phyloP scores from a whole-genome alignment of 192 early-diverging fungal genomes.

The Backusella tarrabulga region DNA sequence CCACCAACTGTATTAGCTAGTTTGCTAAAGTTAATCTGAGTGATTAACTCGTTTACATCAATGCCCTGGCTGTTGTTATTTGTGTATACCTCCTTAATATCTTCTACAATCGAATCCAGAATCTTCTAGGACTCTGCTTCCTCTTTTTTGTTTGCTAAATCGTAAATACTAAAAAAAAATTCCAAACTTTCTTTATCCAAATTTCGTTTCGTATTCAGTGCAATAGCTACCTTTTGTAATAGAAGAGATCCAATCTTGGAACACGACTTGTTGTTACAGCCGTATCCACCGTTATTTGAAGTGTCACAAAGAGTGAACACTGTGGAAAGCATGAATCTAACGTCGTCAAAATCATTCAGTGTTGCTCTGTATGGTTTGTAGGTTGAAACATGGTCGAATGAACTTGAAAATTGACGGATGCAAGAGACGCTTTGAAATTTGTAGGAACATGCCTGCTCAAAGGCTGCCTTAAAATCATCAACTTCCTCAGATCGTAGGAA shows the following conservation, averaged over 20 bases:
- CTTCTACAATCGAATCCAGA: too few species aligned
- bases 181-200: not conserved
- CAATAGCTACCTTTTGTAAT: not conserved
- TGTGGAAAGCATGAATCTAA: not conserved
- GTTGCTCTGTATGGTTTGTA: not conserved
- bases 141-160: too few species aligned
- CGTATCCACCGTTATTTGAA: not conserved
- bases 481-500: not conserved
- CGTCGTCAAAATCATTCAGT: not conserved
- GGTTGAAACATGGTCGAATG: not conserved
- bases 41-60: too few species aligned
- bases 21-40: too few species aligned
- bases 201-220: not conserved
- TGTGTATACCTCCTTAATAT: too few species aligned
- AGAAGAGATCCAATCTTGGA: not conserved
- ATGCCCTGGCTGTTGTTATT: too few species aligned
- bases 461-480: not conserved
- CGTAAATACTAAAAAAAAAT: too few species aligned
- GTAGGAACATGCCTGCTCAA: not conserved
- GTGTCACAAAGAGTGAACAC: not conserved
- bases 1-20: too few species aligned
- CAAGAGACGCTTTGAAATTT: not conserved
- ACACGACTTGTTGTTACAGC: not conserved
- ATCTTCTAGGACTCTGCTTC: too few species aligned
- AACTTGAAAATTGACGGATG: not conserved